Evolutionary conservation across 306 rosid genomes (phyloP).

Genomic region (Gillenia trifoliata): DNA sequence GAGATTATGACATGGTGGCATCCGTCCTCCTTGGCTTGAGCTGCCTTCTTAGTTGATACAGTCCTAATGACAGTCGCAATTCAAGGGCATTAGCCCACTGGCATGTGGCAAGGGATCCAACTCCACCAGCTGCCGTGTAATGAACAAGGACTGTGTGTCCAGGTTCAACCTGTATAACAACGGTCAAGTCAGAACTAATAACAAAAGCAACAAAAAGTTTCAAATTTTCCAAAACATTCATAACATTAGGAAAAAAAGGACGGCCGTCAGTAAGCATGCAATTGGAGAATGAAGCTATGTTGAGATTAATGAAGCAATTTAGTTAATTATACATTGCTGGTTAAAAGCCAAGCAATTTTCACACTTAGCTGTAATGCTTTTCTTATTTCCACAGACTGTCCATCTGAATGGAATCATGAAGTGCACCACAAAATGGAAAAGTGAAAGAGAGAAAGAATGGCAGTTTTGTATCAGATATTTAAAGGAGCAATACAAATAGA

Average conservation of each 20-base stretch:
- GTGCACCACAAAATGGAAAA: neutral
- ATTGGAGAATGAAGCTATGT: neutral
- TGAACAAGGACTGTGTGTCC: slow-evolving; percentile 80
- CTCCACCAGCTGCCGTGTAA: slow-evolving; percentile 98
- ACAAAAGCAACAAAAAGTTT: neutral
- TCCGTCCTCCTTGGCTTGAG: slow-evolving; percentile 90
- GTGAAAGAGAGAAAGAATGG: neutral
- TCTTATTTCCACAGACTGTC: neutral
- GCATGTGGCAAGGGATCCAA: slow-evolving; percentile 83
- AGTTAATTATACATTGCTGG: too few species aligned
- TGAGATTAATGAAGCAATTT: too few species aligned
- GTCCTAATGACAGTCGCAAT: slow-evolving; percentile 85
- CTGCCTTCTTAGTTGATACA: slow-evolving; percentile 76
- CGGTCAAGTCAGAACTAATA: neutral
- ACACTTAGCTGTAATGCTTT: too few species aligned
- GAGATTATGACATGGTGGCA: slow-evolving; percentile 76
- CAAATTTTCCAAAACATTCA: neutral
- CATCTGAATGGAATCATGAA: neutral
- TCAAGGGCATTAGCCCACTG: slow-evolving; percentile 95
- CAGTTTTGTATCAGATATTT: neutral
- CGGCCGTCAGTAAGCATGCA: neutral
- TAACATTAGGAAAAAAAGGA: neutral
- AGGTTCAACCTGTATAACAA: slow-evolving; percentile 51
- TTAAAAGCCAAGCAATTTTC: too few species aligned
- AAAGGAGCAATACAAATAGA: neutral